Base-by-base conservation (phyloP, 331 rosid genomes). In the Saraca asoca region DNA sequence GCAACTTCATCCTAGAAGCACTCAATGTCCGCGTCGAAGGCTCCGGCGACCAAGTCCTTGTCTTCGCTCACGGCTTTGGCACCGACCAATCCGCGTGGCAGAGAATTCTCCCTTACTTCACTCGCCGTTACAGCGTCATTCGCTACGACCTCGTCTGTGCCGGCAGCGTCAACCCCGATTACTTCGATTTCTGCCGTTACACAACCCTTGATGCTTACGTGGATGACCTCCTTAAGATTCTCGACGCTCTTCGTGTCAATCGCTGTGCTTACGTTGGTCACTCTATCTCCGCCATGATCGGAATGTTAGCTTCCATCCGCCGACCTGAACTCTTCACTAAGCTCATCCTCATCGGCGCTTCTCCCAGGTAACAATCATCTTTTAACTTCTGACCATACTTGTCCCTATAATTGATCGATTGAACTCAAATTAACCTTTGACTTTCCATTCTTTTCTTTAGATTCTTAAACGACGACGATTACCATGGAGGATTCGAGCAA, bases 21-120 rank as follows among this genome's bases (percentile, higher is more conserved):
- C 76, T 90, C 16, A 90, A 94, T 43, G 98, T 94, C n/a, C 91
- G 89, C n/a, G 88, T 94, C 0, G 84, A 78, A 56, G 98, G 98
- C n/a, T 35, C 84, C 65, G 98, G 98, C 64, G 87, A 86, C 58
- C 67, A 49, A 20, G 58, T 19, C 80, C 82, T 94, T 0, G 90
- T 94, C 18, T 66, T 94, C 3, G 90, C 97, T 20, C 98, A 94
- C 51, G 98, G 98, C 20, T 68, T 81, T 78, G 97, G 98, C 62
- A 94, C 98, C 16, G 98, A 94, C 81, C 97, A 94, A 55, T 94
- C 98, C 0, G 97, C 89, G 6, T 94, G 98, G 98, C 82, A 86
- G 52, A 88, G 94, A 33, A 79, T 94, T 35, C 85, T 88, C 13
- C 97, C 96, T 2, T 83, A 58, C 77, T 86, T 94, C 75, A 82